Evolutionary conservation across 2,329 filamentous ascomycete species (phyloP), one percentile per base, ranked within the genome.

Genomic region (Penicillium sp.): DNA sequence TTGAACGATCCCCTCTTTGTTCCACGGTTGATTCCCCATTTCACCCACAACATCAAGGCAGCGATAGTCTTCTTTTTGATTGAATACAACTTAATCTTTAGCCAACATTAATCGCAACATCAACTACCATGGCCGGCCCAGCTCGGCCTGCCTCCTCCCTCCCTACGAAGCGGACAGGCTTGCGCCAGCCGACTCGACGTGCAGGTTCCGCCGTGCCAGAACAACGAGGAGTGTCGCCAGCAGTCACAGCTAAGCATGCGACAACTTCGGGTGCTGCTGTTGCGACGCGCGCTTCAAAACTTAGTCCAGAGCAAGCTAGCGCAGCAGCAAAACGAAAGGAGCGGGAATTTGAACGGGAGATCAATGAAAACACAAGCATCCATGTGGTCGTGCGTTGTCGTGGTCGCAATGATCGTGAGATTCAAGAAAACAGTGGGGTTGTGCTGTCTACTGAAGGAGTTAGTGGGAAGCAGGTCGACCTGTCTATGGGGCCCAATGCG

Each of bases 381-480:
- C 95, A 96, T 72, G 95, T 99, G 47, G 93, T 98, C 33, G 96
- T 99, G 57, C 85, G 95, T 62, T 99, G 93, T 78, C 86, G 95
- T 66, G 95, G 93, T 5, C 89, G 95, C 62, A 98, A 91, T 72
- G 91, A 96, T 66, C 88, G 93, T 65, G 95, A 99, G 78, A 88
- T 97, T 53, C 85, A 88, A 66, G 95, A 99, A 75, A 99, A 96
- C 76, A 97, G 92, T 72, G 91, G 92, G 39, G 92, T 98, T 1
- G 93, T 98, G 1, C 87, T 99, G 10, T 87, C 84, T 25, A 93
- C 93, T 3, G 90, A 95, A 66, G 92, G 91, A n/a, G 87, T 92
- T 60, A 93, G 91, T 76, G 92, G 93, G 45, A 92, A 89, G 69
- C 85, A 83, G 39, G 86, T 99, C 26, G 89, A 96, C 64, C 77